Base-by-base conservation (phyloP, 257 asterid species). In the Euphrasia confusa region DNA sequence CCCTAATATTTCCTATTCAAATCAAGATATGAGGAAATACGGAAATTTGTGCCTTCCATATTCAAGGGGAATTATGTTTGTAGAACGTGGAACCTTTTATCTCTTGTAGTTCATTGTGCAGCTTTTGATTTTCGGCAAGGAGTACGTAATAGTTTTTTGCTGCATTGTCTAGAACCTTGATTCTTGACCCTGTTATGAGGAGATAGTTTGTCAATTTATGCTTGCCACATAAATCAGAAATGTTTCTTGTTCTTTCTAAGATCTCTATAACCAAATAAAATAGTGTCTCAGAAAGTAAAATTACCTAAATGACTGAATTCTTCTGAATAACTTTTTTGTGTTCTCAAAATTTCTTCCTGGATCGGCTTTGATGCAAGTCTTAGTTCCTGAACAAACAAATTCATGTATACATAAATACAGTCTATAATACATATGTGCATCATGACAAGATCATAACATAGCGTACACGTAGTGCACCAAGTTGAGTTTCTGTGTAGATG, bases 81-180 rank as follows among this genome's bases (percentile, higher is more conserved):
- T 49, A 47, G 4, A 68, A 65, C 54, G 61, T 12, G 68, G 53
- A 69, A 89, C 99, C 99, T 89, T 90, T 93, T 58, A 93, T 72
- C 71, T 93, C 99, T 71, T 85, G 96, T 28, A 88, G 78, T 71
- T 88, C 96, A 48, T 88, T 88, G 67, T 88, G 96, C 71, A 88
- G 63, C 79, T 83, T 88, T 44, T 72, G 78, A 66, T 88, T 85
- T 75, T 88, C 96, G 10, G 85, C 77, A 39, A 88, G 86, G 66
- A 85, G 75, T 39, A 69, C 49, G 59, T 75, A 67, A 68, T 85
- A 88, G 80, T 71, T 79, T 67, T 74, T 77, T 6, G 91, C 87
- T 48, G 96, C 90, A 18, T 79, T 74, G 55, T 81, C 85, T 45
- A 88, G 70, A 42, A 65, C 59, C 74, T 44, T 68, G 73, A 85